Conservation (phyloP, 208 protist species). For the Leishmania arabica region DNA sequence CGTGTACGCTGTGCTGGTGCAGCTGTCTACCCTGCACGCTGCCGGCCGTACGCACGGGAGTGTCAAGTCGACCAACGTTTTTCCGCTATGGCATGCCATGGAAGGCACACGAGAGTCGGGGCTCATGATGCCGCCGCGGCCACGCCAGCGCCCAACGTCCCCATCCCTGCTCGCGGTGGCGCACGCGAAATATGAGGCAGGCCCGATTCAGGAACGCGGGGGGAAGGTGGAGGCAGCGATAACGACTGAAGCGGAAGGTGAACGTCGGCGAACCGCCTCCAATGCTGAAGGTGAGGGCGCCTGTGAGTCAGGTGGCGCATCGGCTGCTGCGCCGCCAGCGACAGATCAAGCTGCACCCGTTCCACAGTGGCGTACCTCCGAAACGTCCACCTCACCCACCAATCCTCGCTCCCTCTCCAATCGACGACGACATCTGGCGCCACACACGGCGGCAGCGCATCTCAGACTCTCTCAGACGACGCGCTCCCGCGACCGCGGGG, state of each 20-base stretch:
- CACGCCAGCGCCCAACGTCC: neutral
- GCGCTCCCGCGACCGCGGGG: too few relatives aligned
- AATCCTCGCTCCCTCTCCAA: neutral
- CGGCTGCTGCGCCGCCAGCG: neutral
- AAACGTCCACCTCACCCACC: neutral
- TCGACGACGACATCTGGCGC: neutral
- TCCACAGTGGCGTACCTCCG: neutral
- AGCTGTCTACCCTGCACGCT: constrained; percentile 52
- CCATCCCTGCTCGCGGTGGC: neutral
- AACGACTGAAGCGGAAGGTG: neutral
- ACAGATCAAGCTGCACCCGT: too few relatives aligned
- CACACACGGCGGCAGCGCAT: neutral
- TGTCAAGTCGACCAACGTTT: constrained; percentile 78
- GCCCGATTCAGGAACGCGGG: neutral
- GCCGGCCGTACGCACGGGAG: constrained; percentile 58
- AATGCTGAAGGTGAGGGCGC: neutral
- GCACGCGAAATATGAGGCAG: neutral
- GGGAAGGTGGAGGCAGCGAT: neutral
- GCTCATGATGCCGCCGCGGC: constrained; percentile 24
- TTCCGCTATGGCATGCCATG: constrained; percentile 45
- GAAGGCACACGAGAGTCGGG: constrained; percentile 30
- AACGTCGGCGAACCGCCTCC: neutral
- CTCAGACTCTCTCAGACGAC: neutral
- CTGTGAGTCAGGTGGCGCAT: neutral
- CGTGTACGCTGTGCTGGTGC: constrained; percentile 54